Evolutionary conservation across 116 monocot genomes (phyloP), one percentile per base, ranked within the genome.

Genomic region (Posidonia oceanica): DNA sequence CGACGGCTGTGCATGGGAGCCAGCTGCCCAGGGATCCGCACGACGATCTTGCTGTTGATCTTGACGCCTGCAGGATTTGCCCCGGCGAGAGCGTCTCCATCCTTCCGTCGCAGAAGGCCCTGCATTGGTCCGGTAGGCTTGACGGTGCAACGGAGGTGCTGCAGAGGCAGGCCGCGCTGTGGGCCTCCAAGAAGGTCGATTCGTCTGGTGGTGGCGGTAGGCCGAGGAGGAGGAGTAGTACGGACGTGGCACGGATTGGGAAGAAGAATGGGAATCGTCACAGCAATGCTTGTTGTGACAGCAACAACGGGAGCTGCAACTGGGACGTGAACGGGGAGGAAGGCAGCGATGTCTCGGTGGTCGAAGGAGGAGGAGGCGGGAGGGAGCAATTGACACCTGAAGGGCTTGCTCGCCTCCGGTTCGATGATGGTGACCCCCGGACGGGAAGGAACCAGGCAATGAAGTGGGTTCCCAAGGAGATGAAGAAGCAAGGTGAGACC

Each of bases 401-500:
- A 39, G 62, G 67, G 69, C 8, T 22, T 22, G 36, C 39, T 17
- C 52, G 18, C 21, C 11, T 59, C 5, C 55, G 70, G 36, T 22
- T 40, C 11, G 69, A 60, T 39, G 80, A 39, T n/a, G 37, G 17
- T 4, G 58, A 71, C 7, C 39, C 36, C 52, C 13, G 55, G 44
- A n/a, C 17, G 11, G 54, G 59, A 12, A 74, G 63, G 21, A 39
- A 71, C 15, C 48, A 8, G 23, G 41, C 38, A 18, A 73, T 69
- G 61, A 77, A 66, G 39, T 75, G 81, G 86, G 52, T 69, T 20
- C 78, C 80, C 3, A 78, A 70, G 76, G 81, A 59, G 37, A 54
- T 59, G 63, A 95, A 87, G 82, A 88, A 84, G 66, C 97, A 92
- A 38, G 97, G 97, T 54, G 83, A 80, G 74, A 85, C 79, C 15